Evolutionary conservation across 306 rosid species (phyloP), one percentile per base, ranked within the genome.

Genomic region (Nissolia schottii): DNA sequence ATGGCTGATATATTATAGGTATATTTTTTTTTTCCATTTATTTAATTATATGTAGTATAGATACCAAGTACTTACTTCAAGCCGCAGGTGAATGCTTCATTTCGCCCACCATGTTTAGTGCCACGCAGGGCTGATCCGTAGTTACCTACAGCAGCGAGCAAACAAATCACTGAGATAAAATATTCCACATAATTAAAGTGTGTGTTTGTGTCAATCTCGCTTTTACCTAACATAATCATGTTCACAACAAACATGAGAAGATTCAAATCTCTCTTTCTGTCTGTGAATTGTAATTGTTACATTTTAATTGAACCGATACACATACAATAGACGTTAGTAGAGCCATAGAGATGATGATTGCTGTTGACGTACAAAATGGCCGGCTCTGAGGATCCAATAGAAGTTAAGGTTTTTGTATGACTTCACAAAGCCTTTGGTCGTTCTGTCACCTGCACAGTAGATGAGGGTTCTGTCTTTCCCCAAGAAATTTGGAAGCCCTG

Each of bases 311-410:
- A n/a, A n/a, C n/a, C n/a, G n/a, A n/a, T n/a, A n/a, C n/a, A n/a
- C n/a, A n/a, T n/a, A n/a, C n/a, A n/a, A n/a, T n/a, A 46, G 38
- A 34, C 46, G n/a, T n/a, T n/a, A n/a, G n/a, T n/a, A n/a, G n/a
- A n/a, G n/a, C n/a, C n/a, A n/a, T n/a, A n/a, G n/a, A n/a, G n/a
- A n/a, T n/a, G n/a, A n/a, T n/a, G n/a, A n/a, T n/a, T 65, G 69
- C 35, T 69, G 73, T 49, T 54, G 82, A 86, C 99, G 91, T 88
- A 94, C 99, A 79, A 85, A 89, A 62, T 94, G 99, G 53, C 99
- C 99, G n/a, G 99, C 99, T 71, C 90, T 85, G 60, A 94, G 99
- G 76, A 94, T 91, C 99, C 99, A 94, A 85, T 87, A 91, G 53
- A 94, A 91, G 69, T 85, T 76, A 9, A 94, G 84, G 80, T 89